These are phyloP conservation scores for Taphrina wiesneri DNA, from an alignment of 1,139 yeast species.

Conservation along the genomic window DNA sequence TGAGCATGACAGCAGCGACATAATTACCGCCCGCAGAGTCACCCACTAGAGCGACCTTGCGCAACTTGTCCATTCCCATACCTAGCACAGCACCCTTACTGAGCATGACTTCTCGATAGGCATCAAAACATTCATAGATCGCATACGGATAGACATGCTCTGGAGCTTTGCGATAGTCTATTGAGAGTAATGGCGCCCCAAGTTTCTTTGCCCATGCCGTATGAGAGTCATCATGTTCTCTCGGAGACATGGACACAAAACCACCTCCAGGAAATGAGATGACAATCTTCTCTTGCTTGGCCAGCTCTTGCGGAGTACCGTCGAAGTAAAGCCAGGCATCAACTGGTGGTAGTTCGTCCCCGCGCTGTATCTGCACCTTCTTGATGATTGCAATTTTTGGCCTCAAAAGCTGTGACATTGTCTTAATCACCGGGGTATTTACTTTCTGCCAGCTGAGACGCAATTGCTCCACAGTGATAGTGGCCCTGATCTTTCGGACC, in stretches of 20 bases:
- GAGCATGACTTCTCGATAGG: slow-evolving; percentile 42
- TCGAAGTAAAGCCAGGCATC: slow-evolving; percentile 40
- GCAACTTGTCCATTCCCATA: slow-evolving; percentile 37
- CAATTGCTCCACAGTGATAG: slow-evolving; percentile 40
- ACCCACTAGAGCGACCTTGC: slow-evolving; percentile 40
- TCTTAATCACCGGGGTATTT: slow-evolving; percentile 39
- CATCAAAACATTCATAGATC: slow-evolving; percentile 53
- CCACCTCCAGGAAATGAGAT: slow-evolving; percentile 42
- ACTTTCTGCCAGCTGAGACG: slow-evolving; percentile 42
- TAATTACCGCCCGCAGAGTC: slow-evolving; percentile 43
- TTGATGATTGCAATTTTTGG: slow-evolving; percentile 38
- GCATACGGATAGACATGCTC: slow-evolving; percentile 56
- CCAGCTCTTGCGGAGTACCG: slow-evolving; percentile 39
- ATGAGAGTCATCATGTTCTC: slow-evolving; percentile 40
- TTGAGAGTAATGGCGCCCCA: slow-evolving; percentile 40
- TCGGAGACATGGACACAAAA: slow-evolving; percentile 41
- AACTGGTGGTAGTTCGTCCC: slow-evolving; percentile 35
- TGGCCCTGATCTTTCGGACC: slow-evolving; percentile 39
- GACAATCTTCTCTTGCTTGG: slow-evolving; percentile 38
- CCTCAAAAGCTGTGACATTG: slow-evolving; percentile 35
- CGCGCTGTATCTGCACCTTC: slow-evolving; percentile 36
- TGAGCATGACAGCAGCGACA: slow-evolving; percentile 40
- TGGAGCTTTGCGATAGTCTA: slow-evolving; percentile 49
- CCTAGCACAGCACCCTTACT: slow-evolving; percentile 41
- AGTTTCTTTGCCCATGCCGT: slow-evolving; percentile 41